Conservation (phyloP, 352 stramenopile genomes). For the Phytophthora hybrid region DNA sequence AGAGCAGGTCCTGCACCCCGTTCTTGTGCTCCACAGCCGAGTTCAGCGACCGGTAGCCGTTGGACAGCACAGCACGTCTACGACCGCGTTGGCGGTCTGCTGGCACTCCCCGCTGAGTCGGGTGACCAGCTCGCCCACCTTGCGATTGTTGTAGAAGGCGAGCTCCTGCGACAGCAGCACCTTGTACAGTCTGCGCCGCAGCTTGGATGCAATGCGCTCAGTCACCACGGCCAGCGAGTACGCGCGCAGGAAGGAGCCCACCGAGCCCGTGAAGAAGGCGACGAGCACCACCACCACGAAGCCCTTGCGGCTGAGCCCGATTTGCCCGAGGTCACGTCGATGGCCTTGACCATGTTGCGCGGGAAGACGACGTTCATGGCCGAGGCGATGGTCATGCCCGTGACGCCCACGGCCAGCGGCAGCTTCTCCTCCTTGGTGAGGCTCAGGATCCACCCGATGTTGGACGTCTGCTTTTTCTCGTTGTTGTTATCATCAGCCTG, state of each 20-base stretch:
- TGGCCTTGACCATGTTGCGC: slow-evolving; percentile 89
- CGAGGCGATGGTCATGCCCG: slow-evolving; percentile 88
- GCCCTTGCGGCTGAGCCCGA: slow-evolving; percentile 79
- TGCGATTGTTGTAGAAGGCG: too few relatives aligned
- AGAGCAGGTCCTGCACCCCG: too few relatives aligned
- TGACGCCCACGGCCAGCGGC: slow-evolving; percentile 63
- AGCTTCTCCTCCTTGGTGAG: slow-evolving; percentile 45
- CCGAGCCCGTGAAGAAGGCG: slow-evolving; percentile 86
- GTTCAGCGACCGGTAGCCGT: too few relatives aligned
- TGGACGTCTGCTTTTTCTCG: slow-evolving; percentile 45
- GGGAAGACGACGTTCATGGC: slow-evolving; percentile 91
- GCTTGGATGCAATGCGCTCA: slow-evolving; percentile 82
- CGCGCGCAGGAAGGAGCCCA: slow-evolving; percentile 88
- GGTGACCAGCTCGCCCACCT: too few relatives aligned
- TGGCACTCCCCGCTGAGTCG: too few relatives aligned
- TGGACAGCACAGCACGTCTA: too few relatives aligned
- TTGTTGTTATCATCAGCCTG: background rate
- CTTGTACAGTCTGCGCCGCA: slow-evolving; percentile 80
- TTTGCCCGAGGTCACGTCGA: slow-evolving; percentile 82
- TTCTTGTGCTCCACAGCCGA: too few relatives aligned
- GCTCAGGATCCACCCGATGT: slow-evolving; percentile 69
- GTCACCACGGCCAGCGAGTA: slow-evolving; percentile 91
- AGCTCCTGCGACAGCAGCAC: slow-evolving; percentile 39
- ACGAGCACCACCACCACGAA: slow-evolving; percentile 88
- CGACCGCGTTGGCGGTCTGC: too few relatives aligned